Evolutionary conservation across 163 green algal genomes (phyloP).

Genomic region (Scenedesmus sp.): DNA sequence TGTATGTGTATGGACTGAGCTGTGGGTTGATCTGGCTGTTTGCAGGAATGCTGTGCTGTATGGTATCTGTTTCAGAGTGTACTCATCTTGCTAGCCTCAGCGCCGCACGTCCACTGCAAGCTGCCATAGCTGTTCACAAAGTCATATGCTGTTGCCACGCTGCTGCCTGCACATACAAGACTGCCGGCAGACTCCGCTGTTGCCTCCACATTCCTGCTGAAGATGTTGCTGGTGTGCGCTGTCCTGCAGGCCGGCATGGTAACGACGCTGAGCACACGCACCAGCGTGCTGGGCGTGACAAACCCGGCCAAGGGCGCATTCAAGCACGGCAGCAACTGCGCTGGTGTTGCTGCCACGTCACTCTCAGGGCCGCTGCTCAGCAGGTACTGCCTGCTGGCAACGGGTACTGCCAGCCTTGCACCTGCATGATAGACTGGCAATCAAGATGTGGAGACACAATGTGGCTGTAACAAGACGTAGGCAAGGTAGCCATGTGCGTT

Average conservation of each 20-base stretch:
- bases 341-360: slow-evolving; percentile 51
- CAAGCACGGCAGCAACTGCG: slow-evolving; percentile 31
- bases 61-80: no score
- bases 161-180: no score
- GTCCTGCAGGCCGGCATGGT: slow-evolving; percentile 86
- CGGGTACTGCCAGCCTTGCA: no score
- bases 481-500: background rate
- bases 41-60: no score
- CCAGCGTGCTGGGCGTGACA: slow-evolving; percentile 86
- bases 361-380: slow-evolving; percentile 65
- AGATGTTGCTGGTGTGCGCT: background rate
- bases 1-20: no score
- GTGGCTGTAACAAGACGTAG: background rate
- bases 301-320: slow-evolving; percentile 73
- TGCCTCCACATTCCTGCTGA: background rate
- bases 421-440: background rate
- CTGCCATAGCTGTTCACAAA: no score
- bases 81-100: no score
- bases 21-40: no score
- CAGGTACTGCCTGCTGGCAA: background rate
- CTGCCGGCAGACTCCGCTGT: background rate
- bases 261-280: slow-evolving; percentile 83
- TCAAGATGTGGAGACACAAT: no score
- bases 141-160: no score
- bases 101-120: no score